Evolutionary conservation across 108 stramenopile genomes (phyloP).

Genomic region (Nitzschia inconspicua): DNA sequence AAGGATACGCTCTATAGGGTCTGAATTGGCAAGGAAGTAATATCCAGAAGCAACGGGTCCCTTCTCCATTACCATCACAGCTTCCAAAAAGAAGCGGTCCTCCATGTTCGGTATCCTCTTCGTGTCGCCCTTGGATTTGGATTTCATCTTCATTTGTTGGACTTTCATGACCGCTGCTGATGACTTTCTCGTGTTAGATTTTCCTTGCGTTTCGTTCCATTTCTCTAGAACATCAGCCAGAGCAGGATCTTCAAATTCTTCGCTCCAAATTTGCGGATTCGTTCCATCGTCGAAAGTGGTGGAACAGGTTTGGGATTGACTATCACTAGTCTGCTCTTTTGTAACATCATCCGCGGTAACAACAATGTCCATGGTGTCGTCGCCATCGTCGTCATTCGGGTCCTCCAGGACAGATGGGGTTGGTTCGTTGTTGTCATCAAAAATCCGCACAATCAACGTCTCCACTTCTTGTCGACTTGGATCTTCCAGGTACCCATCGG

Average conservation of each 20-base stretch:
- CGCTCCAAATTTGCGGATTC: neutral
- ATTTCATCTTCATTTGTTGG: slow-evolving; percentile 49
- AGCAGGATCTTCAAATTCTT: neutral
- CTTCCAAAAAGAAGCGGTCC: slow-evolving; percentile 48
- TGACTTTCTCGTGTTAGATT: slow-evolving; percentile 18
- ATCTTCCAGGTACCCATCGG: slow-evolving; percentile 12
- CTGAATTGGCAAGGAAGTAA: slow-evolving; percentile 38
- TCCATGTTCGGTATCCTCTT: slow-evolving; percentile 36
- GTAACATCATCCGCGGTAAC: neutral
- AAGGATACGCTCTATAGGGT: slow-evolving; percentile 42
- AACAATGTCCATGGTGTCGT: neutral
- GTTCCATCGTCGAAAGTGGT: neutral
- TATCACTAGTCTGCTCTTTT: neutral
- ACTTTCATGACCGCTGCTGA: slow-evolving; percentile 34
- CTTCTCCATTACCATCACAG: slow-evolving; percentile 26
- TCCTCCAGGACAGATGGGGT: slow-evolving; percentile 2
- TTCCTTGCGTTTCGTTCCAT: slow-evolving; percentile 22
- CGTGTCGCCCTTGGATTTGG: slow-evolving; percentile 40
- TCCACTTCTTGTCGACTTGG: slow-evolving; percentile 4
- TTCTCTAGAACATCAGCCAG: neutral
- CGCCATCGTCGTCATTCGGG: neutral
- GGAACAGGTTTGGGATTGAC: neutral
- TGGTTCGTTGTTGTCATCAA: slow-evolving; percentile 10
- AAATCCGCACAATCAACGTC: slow-evolving; percentile 39
- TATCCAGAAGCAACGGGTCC: neutral